Evolutionary conservation across 352 stramenopile genomes (phyloP), one percentile per base, ranked within the genome.

Genomic region (Phytopythium cucurbitacearum): DNA sequence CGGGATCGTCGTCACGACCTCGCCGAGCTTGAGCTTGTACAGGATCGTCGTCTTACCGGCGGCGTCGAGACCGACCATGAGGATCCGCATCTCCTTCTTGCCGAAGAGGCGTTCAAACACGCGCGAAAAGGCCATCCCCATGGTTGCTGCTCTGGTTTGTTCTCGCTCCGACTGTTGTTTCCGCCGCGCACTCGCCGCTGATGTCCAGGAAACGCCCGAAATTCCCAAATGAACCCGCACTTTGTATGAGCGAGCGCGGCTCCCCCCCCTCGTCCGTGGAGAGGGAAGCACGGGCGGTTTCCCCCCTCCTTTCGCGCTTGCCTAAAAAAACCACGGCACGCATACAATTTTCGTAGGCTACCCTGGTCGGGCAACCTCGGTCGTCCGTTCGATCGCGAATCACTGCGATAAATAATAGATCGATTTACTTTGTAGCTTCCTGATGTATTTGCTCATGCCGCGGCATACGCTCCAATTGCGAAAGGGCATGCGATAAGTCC

Each of bases 21-120:
- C 77, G 42, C 85, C 82, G 47, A 93, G 75, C 69, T 94, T 89
- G 58, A 94, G 79, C 67, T 94, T 96, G 76, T 95, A 99, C 55
- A 99, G 68, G 76, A 99, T 99, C 12, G 97, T 99, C 10, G 97
- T 99, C 80, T 99, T 99, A 62, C 97, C 97, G 32, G 97, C 97
- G 76, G 98, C 98, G 72, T 99, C 97, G 32, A 99, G 85, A 56
- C 97, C 98, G 9, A 99, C 76, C 83, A 99, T 99, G n/a, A 99
- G 77, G 70, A 99, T 99, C 57, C 97, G 90, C 56, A 99, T 97
- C 85, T 99, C 97, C 71, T 99, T 99, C 65, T 92, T 97, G 51
- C 97, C 96, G 80, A 99, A 99, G 61, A 99, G 87, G 66, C 78
- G 87, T 64, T 98, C 92, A 78, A 99, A 99, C 56, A 99, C 67